These are phyloP conservation scores for Nematocida sp. DNA, from an alignment of 371 early-diverging fungal species.

Conservation along the genomic window DNA sequence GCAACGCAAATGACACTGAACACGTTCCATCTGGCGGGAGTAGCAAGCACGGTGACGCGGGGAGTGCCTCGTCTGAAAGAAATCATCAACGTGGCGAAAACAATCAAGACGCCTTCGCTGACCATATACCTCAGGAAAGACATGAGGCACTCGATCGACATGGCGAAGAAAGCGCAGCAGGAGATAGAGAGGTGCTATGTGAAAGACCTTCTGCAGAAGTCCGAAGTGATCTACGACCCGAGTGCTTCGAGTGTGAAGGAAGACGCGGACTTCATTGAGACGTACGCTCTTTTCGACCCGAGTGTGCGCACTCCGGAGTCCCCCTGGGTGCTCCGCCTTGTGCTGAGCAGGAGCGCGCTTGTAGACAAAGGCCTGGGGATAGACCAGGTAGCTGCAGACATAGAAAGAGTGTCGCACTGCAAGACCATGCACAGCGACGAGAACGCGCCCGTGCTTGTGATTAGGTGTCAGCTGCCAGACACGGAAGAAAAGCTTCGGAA, in stretches of 20 bases:
- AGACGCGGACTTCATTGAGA: conserved; percentile 70
- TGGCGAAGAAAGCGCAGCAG: conserved; percentile 80
- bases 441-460: conserved; percentile 76
- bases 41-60: conserved; percentile 87
- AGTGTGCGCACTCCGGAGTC: conserved; percentile 21
- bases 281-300: conserved; percentile 42
- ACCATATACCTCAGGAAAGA: conserved; percentile 72
- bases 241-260: conserved; percentile 73
- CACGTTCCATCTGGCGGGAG: conserved; percentile 98
- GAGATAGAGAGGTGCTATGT: conserved; percentile 83
- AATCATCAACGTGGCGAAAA: conserved; percentile 93
- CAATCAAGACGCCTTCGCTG: conserved; percentile 88
- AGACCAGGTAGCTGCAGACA: conserved; percentile 68
- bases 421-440: conserved; percentile 80
- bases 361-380: conserved; percentile 81
- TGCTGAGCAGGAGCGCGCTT: conserved; percentile 73
- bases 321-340: conserved; percentile 87
- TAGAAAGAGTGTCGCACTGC: conserved; percentile 67
- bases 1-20: conserved; percentile 99
- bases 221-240: conserved; percentile 94
- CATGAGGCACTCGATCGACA: conserved; percentile 72
- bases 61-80: conserved; percentile 99
- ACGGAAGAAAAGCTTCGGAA: conserved; percentile 17
- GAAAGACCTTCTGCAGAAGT: conserved; percentile 71
- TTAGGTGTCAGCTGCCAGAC: conserved; percentile 67